phyloP scores from a whole-genome alignment of 1,139 yeast species.

The Eremothecium coryli region DNA sequence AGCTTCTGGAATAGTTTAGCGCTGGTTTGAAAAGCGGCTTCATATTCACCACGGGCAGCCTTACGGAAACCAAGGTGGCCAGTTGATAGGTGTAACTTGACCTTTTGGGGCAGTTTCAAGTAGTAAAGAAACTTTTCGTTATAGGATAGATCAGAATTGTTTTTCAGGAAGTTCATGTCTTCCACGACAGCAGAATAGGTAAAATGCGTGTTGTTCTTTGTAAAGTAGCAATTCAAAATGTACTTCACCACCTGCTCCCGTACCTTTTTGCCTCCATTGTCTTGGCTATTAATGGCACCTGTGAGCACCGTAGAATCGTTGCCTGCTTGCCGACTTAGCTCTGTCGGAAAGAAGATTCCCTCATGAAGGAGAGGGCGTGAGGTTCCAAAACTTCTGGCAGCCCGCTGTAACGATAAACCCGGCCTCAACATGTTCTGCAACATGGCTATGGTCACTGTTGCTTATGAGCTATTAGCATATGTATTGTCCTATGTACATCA shows the following conservation, averaged over 20 bases:
- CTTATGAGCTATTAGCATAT: too few species aligned
- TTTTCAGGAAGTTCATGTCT: constrained; percentile 50
- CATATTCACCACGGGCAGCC: constrained; percentile 81
- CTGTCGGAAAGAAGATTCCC: too few species aligned
- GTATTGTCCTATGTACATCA: too few species aligned
- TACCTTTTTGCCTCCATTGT: too few species aligned
- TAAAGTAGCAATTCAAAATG: constrained; percentile 67
- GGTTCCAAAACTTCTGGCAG: too few species aligned
- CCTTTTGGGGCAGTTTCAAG: constrained; percentile 71
- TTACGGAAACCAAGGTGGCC: constrained; percentile 72
- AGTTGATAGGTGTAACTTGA: constrained; percentile 55
- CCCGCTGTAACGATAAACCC: too few species aligned
- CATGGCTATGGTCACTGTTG: too few species aligned
- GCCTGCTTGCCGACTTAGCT: too few species aligned
- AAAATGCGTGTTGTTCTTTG: constrained; percentile 73
- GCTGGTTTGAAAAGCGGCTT: constrained; percentile 86
- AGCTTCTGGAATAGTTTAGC: constrained; percentile 64
- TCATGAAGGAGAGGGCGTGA: too few species aligned
- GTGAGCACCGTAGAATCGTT: too few species aligned
- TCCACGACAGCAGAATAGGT: constrained; percentile 67
- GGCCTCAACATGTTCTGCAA: too few species aligned
- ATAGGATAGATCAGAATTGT: constrained; percentile 48
- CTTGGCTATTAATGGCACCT: too few species aligned
- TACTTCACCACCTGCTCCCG: constrained; percentile 38
- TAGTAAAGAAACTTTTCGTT: constrained; percentile 74